Evolutionary conservation across 2,329 filamentous ascomycete genomes (phyloP).

Genomic region (Aschersonia sp.): DNA sequence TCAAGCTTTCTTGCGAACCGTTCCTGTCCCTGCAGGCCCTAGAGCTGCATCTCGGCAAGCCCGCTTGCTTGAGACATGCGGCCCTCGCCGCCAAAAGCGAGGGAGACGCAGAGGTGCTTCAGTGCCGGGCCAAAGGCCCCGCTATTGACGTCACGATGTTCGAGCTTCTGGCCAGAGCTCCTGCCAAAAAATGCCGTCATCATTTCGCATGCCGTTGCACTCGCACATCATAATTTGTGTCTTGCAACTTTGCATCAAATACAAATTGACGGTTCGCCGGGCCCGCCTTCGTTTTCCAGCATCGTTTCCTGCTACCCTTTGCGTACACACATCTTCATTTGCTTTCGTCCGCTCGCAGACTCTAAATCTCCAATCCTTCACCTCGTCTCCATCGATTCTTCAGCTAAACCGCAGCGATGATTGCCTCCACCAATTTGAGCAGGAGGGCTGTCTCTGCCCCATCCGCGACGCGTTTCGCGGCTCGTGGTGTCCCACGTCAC

Average conservation of each 20-base stretch:
- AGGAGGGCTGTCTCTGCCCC: slow-evolving; percentile 9
- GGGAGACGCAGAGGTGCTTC: too few relatives aligned
- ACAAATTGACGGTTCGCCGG: not conserved
- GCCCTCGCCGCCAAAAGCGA: too few relatives aligned
- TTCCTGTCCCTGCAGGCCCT: too few relatives aligned
- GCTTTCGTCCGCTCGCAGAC: not conserved
- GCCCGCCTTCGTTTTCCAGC: not conserved
- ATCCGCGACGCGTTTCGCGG: slow-evolving; percentile 12
- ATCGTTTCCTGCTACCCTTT: too few relatives aligned
- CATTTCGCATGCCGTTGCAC: not conserved
- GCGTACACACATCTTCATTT: too few relatives aligned
- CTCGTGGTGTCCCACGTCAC: slow-evolving; percentile 10
- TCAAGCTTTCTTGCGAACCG: too few relatives aligned
- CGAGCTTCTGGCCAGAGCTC: not conserved
- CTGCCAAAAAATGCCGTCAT: slow-evolving; percentile 1
- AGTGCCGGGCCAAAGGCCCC: not conserved
- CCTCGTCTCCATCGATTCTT: not conserved
- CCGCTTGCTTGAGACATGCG: too few relatives aligned
- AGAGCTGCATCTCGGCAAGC: too few relatives aligned
- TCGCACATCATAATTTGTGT: not conserved
- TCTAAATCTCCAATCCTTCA: not conserved
- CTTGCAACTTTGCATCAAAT: not conserved
- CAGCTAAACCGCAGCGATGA: slow-evolving; percentile 10
- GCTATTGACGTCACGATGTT: slow-evolving; percentile 3
- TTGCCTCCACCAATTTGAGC: slow-evolving; percentile 14